Evolutionary conservation across 257 asterid species (phyloP).

Genomic region (Solanum paucissectum): DNA sequence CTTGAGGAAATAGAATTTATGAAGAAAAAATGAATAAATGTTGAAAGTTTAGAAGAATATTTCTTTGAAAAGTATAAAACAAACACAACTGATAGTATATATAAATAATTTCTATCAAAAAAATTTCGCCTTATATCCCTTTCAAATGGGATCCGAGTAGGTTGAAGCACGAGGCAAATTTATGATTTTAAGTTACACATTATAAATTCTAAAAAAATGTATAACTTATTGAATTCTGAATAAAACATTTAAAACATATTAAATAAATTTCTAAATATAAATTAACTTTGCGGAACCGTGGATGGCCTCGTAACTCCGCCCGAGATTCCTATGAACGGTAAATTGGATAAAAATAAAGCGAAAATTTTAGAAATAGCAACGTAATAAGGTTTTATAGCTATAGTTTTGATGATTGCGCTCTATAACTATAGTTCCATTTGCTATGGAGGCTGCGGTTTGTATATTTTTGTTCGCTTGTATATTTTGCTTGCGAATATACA

Average conservation of each 20-base stretch:
- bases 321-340: background rate
- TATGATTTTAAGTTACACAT: accelerated
- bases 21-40: too few species aligned
- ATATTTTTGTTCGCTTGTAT: too few species aligned
- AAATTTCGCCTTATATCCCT: background rate
- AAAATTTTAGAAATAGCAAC: too few species aligned
- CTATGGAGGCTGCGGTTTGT: too few species aligned
- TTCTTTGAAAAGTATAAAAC: background rate
- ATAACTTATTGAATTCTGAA: background rate
- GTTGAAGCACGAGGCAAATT: accelerated
- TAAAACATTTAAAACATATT: too few species aligned
- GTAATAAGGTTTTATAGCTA: too few species aligned
- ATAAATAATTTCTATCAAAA: background rate
- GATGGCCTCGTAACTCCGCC: background rate
- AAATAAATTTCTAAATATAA: too few species aligned
- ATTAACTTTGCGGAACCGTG: background rate
- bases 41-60: too few species aligned
- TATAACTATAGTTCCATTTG: too few species aligned
- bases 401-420: too few species aligned
- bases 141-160: background rate
- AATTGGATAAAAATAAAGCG: background rate
- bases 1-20: background rate
- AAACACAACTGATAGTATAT: background rate
- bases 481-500: too few species aligned
- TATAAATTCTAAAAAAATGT: background rate